A percentile compares a stretch with the other conserved stretches of the same genome.
Evolutionary conservation across 148 eudicot genomes (phyloP).

Genomic region (Amaranthus hypochondriacus): DNA sequence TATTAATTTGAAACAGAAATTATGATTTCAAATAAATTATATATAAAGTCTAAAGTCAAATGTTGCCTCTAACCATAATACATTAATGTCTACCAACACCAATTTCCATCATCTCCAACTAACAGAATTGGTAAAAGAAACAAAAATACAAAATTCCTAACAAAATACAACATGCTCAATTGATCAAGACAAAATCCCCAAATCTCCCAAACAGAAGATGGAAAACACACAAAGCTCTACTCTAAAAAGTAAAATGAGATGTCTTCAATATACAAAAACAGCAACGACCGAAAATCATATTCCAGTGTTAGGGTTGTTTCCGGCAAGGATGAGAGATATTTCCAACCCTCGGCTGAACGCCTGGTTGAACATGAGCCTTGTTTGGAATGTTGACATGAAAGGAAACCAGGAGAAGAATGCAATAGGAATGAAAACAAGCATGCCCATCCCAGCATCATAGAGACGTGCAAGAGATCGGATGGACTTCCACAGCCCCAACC

Average conservation of each 20-base stretch:
- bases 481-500: constrained; percentile 82
- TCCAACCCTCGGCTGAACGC: constrained; percentile 97
- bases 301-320: constrained; percentile 81
- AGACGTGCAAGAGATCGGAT: constrained; percentile 82
- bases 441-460: constrained; percentile 97
- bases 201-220: neutral
- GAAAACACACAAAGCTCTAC: neutral
- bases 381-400: constrained; percentile 90
- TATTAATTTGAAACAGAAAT: too few relatives aligned
- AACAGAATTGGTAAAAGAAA: too few relatives aligned
- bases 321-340: constrained; percentile 96
- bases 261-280: constrained; percentile 2
- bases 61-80: too few relatives aligned
- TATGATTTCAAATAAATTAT: too few relatives aligned
- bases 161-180: constrained; percentile 13
- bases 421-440: constrained; percentile 81
- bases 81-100: too few relatives aligned
- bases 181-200: neutral
- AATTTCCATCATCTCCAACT: too few relatives aligned
- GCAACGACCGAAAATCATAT: constrained; percentile 27
- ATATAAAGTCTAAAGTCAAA: too few relatives aligned
- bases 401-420: constrained; percentile 97
- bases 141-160: neutral
- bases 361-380: constrained; percentile 97
- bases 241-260: neutral